Percentiles rank a stretch among this genome's conserved stretches.
These are phyloP conservation scores for Hymenochaete sp. DNA, from an alignment of 1,284 basidiomycete species.

Conservation along the genomic window DNA sequence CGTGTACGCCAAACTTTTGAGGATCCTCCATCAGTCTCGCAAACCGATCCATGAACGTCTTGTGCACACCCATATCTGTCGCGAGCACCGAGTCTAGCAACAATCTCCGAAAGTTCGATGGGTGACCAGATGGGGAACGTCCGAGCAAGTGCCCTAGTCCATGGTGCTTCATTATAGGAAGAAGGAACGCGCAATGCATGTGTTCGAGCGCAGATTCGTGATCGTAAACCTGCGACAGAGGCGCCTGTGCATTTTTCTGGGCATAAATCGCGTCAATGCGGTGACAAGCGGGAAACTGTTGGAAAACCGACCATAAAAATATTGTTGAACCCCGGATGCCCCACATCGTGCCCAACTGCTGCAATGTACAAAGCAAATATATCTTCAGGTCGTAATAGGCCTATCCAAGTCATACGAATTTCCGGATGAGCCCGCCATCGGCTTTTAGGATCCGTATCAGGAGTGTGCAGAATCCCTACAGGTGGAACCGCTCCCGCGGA, in stretches of 20 bases:
- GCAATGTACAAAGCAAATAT: conserved; percentile 80
- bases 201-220: conserved; percentile 87
- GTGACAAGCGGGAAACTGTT: conserved; percentile 1
- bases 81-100: conserved; percentile 76
- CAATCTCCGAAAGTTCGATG: conserved; percentile 58
- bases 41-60: conserved; percentile 72
- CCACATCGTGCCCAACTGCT: conserved; percentile 92
- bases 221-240: conserved; percentile 80
- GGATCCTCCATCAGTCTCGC: conserved; percentile 33
- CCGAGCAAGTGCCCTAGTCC: conserved; percentile 56
- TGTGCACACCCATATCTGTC: conserved; percentile 90
- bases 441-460: conserved; percentile 20
- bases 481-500: conserved; percentile 74
- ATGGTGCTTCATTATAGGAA: conserved; percentile 75
- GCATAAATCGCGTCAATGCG: conserved; percentile 8
- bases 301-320: conserved; percentile 71
- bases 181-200: conserved; percentile 82
- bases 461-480: conserved; percentile 44
- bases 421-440: conserved; percentile 15
- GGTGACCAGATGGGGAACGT: conserved; percentile 29
- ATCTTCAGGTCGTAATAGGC: conserved; percentile 55
- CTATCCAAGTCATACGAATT: conserved; percentile 40
- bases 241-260: conserved; percentile 87
- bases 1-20: conserved; percentile 31
- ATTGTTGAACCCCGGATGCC: conserved; percentile 89